These are phyloP conservation scores for Aspergillus funiculosus DNA, from an alignment of 495 filamentous ascomycete genomes.

Conservation along the genomic window DNA sequence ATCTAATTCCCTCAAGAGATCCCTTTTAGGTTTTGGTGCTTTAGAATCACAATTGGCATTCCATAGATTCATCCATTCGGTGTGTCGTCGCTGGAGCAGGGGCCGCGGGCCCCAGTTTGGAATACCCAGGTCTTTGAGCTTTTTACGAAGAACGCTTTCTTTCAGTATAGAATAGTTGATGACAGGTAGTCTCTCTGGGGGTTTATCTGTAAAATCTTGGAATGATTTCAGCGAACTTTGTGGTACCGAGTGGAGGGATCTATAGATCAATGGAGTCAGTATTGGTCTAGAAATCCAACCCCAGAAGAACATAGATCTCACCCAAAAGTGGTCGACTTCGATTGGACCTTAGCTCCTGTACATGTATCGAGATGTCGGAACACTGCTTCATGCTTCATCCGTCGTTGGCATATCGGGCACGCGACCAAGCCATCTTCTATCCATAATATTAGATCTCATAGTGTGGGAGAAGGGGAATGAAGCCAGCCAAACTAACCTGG, in stretches of 20 bases:
- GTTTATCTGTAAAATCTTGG: slow-evolving; percentile 21
- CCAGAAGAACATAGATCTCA: slow-evolving; percentile 21
- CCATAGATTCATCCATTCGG: slow-evolving; percentile 91
- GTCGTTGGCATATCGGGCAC: slow-evolving; percentile 73
- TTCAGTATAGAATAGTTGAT: slow-evolving; percentile 78
- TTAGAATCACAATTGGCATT: slow-evolving; percentile 92
- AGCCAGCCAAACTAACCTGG: slow-evolving; percentile 24
- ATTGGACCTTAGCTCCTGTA: slow-evolving; percentile 21
- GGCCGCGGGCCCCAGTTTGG: slow-evolving; percentile 58
- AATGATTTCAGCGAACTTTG: slow-evolving; percentile 6
- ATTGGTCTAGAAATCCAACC: too few species aligned
- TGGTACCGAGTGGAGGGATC: slow-evolving; percentile 21
- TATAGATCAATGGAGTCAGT: too few species aligned
- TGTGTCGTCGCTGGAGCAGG: slow-evolving; percentile 72
- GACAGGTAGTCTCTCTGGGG: slow-evolving; percentile 60
- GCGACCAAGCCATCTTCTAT: slow-evolving; percentile 67
- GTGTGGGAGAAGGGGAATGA: background rate
- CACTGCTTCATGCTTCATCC: slow-evolving; percentile 71
- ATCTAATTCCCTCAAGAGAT: slow-evolving; percentile 71
- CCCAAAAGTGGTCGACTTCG: slow-evolving; percentile 27
- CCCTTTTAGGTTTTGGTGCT: slow-evolving; percentile 59
- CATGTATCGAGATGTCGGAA: slow-evolving; percentile 71
- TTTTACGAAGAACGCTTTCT: slow-evolving; percentile 68
- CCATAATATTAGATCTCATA: slow-evolving; percentile 23
- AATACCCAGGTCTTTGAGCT: slow-evolving; percentile 77